These are phyloP conservation scores for Yamadazyma ubonensis DNA, from an alignment of 805 yeast species.

Conservation along the genomic window DNA sequence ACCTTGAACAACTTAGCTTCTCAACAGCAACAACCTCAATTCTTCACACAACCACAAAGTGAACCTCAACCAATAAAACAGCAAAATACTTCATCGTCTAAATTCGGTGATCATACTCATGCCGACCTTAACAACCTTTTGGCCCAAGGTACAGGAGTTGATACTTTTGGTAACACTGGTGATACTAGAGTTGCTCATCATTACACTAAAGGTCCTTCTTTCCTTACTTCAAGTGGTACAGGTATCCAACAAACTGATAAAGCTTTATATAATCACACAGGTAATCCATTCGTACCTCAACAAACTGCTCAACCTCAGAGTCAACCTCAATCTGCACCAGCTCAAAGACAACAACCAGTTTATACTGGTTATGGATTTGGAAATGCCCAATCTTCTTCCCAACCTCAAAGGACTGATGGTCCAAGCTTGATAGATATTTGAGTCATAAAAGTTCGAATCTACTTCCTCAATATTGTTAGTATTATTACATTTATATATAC, in stretches of 20 bases:
- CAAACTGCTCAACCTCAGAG: slow-evolving; percentile 35
- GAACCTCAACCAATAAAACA: slow-evolving; percentile 26
- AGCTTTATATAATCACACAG: slow-evolving; percentile 38
- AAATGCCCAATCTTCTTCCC: slow-evolving; percentile 50
- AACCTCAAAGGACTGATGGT: slow-evolving; percentile 32
- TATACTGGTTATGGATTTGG: slow-evolving; percentile 96
- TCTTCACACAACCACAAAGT: slow-evolving; percentile 23
- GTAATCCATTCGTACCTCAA: slow-evolving; percentile 67
- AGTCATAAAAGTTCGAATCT: slow-evolving; percentile 3
- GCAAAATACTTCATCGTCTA: slow-evolving; percentile 33
- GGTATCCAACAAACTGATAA: slow-evolving; percentile 52
- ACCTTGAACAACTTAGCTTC: slow-evolving; percentile 22
- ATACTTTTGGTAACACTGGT: slow-evolving; percentile 90
- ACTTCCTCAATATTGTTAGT: slow-evolving; percentile 5
- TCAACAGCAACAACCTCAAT: slow-evolving; percentile 24
- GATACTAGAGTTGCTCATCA: slow-evolving; percentile 87
- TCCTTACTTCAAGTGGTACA: slow-evolving; percentile 86
- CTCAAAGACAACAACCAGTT: slow-evolving; percentile 37
- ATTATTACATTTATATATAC: slow-evolving; percentile 7
- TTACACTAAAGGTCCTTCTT: slow-evolving; percentile 77
- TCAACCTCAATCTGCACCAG: slow-evolving; percentile 20
- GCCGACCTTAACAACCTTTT: slow-evolving; percentile 71
- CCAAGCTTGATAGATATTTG: slow-evolving; percentile 49
- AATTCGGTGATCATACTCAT: slow-evolving; percentile 47
- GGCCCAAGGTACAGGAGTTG: slow-evolving; percentile 87